These are phyloP conservation scores for Phytophthora ohioensis DNA, from an alignment of 352 stramenopile species.

Conservation along the genomic window DNA sequence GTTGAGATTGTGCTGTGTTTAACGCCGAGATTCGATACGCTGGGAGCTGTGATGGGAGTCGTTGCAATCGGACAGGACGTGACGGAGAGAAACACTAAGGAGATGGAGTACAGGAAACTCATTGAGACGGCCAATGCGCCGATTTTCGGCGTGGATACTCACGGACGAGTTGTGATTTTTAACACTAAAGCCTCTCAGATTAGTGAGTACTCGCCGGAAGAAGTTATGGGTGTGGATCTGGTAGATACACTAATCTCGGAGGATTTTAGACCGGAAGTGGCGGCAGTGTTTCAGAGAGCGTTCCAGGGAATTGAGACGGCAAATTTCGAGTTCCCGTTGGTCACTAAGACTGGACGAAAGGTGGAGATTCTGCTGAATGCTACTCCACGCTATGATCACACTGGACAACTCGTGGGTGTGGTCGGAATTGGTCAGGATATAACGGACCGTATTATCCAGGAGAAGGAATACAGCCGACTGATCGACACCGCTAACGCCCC, in stretches of 20 bases:
- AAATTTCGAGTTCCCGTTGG: conserved; percentile 73
- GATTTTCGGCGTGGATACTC: conserved; percentile 82
- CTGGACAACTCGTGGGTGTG: conserved; percentile 56
- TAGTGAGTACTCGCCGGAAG: conserved; percentile 68
- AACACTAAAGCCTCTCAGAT: conserved; percentile 81
- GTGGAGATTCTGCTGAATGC: conserved; percentile 74
- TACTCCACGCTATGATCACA: conserved; percentile 73
- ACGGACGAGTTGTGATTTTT: conserved; percentile 72
- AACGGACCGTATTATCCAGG: conserved; percentile 56
- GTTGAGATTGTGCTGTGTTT: conserved; percentile 66
- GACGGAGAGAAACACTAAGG: conserved; percentile 72
- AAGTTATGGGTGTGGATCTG: conserved; percentile 69
- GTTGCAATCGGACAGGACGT: conserved; percentile 71
- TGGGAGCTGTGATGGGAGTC: conserved; percentile 48
- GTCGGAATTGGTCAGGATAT: conserved; percentile 64
- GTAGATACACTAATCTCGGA: conserved; percentile 78
- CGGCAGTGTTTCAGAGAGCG: conserved; percentile 47
- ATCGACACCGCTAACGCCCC: conserved; percentile 54
- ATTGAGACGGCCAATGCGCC: conserved; percentile 91
- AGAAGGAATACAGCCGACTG: conserved; percentile 46
- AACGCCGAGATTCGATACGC: conserved; percentile 57
- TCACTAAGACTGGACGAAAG: conserved; percentile 61
- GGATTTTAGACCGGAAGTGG: conserved; percentile 45
- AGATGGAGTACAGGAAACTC: conserved; percentile 76
- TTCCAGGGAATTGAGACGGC: conserved; percentile 54